phyloP scores from a whole-genome alignment of 768 basidiomycete species.

The Russula olivacea region DNA sequence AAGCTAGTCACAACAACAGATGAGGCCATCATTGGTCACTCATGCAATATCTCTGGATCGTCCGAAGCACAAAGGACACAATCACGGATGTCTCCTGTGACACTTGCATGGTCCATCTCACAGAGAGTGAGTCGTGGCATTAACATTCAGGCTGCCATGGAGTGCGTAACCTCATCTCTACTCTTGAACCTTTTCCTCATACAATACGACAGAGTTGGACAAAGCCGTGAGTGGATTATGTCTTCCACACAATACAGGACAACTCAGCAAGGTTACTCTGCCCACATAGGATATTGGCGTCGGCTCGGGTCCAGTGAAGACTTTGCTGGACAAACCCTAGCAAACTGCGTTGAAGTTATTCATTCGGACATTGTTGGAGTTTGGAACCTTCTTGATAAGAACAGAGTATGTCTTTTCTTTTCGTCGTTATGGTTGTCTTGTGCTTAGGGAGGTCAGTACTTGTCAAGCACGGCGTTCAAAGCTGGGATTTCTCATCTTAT shows the following conservation, averaged over 20 bases:
- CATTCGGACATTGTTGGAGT: conserved; percentile 1
- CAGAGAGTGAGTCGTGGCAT: conserved; percentile 4
- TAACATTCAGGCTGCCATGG: not conserved
- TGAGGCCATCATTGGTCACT: not conserved
- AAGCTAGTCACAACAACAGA: not conserved
- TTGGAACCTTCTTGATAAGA: conserved; percentile 11
- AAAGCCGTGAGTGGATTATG: conserved; percentile 3
- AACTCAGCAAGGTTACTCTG: not conserved
- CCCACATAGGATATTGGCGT: conserved; percentile 11
- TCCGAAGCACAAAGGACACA: not conserved
- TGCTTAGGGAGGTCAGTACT: not conserved
- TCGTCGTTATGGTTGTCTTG: not conserved
- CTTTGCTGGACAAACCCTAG: not conserved
- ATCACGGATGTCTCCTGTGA: not conserved
- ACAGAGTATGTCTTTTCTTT: not conserved
- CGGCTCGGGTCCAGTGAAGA: not conserved
- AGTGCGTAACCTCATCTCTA: not conserved
- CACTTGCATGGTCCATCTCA: conserved; percentile 10
- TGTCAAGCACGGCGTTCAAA: conserved; percentile 1
- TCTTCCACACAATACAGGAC: not conserved
- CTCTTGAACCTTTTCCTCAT: not conserved
- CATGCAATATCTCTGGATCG: not conserved
- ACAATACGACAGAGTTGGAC: not conserved
- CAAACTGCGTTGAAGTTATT: conserved; percentile 2
- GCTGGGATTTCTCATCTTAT: not conserved